Evolutionary conservation across 2,329 filamentous ascomycete species (phyloP), one percentile per base, ranked within the genome.

Genomic region (Phyllosticta paracitricarpa): DNA sequence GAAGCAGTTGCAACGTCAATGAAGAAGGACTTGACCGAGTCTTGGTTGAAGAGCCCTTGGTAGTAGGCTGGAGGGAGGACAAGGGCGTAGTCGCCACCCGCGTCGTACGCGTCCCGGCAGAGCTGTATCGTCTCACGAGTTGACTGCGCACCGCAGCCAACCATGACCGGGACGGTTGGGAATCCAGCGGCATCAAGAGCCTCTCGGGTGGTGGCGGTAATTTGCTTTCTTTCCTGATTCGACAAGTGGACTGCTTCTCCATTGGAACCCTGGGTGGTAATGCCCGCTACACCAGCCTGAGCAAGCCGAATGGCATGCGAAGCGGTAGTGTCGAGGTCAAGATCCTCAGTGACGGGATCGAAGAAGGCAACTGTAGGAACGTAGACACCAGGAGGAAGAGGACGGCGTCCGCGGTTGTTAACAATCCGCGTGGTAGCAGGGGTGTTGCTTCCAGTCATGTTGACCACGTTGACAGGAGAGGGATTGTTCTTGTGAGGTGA

Each of bases 221-320:
- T 84, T 58, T 83, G 76, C 56, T 82, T 81, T 63, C 89, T 84
- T 75, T 93, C 89, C 25, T 81, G 77, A 67, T 86, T 86, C 53
- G 85, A 85, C 35, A 93, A 81, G 69, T 91, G 89, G 12, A 91
- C 88, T 7, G 89, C 89, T 77, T 94, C 89, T 68, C 89, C 89
- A 70, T 93, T 93, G 70, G 87, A 90, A 55, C 89, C 89, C 72
- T 91, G 89, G 10, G 87, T 89, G 56, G 88, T 87, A 55, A 93
- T 80, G 22, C 89, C 88, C 17, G 86, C 82, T 52, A 92, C 83
- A 65, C 89, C 89, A 28, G 87, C 83, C 61, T 81, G 73, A 55
- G 88, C 89, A n/a, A 93, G 83, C 67, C 85, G 84, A 58, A 89
- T 81, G 48, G 87, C 84, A 61, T 78, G 76, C 40, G 67, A 73